Percentiles rank a stretch among this genome's conserved stretches.
These are phyloP conservation scores for Crucibulum laeve DNA, from an alignment of 768 basidiomycete species.

Conservation along the genomic window DNA sequence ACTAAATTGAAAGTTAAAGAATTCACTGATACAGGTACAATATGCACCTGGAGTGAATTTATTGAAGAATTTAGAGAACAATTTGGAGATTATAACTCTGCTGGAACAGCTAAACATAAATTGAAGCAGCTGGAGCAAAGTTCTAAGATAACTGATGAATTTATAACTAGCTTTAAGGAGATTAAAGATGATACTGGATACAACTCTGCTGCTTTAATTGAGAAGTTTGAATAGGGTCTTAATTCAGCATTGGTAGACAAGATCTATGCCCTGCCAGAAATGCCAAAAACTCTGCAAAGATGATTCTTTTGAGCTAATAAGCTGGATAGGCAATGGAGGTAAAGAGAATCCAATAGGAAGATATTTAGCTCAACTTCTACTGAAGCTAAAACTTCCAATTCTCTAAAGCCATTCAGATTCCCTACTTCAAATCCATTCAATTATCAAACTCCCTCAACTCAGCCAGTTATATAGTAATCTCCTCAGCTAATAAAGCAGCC, in stretches of 20 bases:
- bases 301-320: not conserved
- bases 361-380: not conserved
- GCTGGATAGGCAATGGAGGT: not conserved
- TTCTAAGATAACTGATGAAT: not conserved
- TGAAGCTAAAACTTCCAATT: not conserved
- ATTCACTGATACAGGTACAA: not conserved
- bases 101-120: not conserved
- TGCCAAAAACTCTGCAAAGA: not conserved
- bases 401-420: not conserved
- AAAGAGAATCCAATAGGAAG: not conserved
- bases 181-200: not conserved
- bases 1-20: not conserved
- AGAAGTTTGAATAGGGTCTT: not conserved
- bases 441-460: not conserved
- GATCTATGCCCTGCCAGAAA: not conserved
- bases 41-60: not conserved
- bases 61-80: not conserved
- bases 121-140: not conserved
- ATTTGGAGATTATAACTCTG: not conserved
- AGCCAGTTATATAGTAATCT: not conserved
- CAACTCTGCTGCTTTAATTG: not conserved
- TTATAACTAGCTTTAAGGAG: not conserved
- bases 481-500: not conserved
- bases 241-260: not conserved
- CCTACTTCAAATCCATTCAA: not conserved